Percentiles rank a stretch among this genome's conserved stretches.
Evolutionary conservation across 2,329 filamentous ascomycete genomes (phyloP).

Genomic region (Graphilbum sp.): DNA sequence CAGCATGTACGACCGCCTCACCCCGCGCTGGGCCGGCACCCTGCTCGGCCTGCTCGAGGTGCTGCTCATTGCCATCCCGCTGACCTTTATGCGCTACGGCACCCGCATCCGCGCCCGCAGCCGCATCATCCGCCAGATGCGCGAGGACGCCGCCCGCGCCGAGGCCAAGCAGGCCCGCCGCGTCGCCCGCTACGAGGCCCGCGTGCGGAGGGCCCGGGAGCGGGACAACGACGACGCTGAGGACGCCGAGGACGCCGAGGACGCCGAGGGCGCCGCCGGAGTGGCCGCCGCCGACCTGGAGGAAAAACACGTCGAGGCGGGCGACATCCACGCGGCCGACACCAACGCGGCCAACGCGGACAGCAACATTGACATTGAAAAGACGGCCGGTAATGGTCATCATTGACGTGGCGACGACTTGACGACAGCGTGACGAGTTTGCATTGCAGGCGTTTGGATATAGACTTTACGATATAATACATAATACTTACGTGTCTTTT

Average conservation of each 20-base stretch:
- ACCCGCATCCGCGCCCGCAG: constrained; percentile 29
- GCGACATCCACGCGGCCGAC: no score
- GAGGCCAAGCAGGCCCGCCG: constrained; percentile 14
- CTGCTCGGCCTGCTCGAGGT: constrained; percentile 55
- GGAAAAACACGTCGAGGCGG: no score
- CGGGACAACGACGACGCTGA: not conserved
- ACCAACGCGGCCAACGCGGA: no score
- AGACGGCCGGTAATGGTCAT: not conserved
- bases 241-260: not conserved
- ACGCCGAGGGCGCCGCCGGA: not conserved
- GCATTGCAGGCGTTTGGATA: no score
- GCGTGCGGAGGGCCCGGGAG: not conserved
- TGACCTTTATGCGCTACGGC: constrained; percentile 50
- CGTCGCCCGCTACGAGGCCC: not conserved
- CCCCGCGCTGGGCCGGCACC: constrained; percentile 59
- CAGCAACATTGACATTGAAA: not conserved
- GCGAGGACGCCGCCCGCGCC: constrained; percentile 21
- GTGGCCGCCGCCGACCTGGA: no score
- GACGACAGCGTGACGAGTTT: no score
- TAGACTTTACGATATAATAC: no score
- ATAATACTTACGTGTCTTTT: no score
- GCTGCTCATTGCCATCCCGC: constrained; percentile 55
- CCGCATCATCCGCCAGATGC: constrained; percentile 24
- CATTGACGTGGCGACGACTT: no score
- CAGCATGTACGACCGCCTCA: constrained; percentile 49